These are phyloP conservation scores for Astragalus membranaceus DNA, from an alignment of 306 rosid genomes.

Conservation along the genomic window DNA sequence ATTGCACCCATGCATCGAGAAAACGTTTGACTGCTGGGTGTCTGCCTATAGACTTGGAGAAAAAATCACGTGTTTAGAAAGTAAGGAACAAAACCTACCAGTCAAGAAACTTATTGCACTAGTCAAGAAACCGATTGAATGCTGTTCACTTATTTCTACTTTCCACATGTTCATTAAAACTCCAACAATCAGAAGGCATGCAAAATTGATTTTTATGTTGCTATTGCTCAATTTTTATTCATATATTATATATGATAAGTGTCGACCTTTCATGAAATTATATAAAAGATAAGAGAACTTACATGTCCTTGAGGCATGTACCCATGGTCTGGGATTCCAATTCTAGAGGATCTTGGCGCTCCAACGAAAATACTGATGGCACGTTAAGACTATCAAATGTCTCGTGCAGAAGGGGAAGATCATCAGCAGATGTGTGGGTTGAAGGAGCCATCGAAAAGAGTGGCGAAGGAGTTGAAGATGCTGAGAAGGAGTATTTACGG, in stretches of 20 bases:
- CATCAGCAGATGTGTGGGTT: slow-evolving; percentile 40
- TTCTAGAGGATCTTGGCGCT: slow-evolving; percentile 21
- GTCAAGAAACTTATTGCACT: slow-evolving; percentile 28
- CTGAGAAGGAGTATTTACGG: slow-evolving; percentile 46
- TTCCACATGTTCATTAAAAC: not conserved
- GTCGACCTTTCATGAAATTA: not conserved
- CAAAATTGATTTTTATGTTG: not conserved
- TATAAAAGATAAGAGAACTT: slow-evolving; percentile 23
- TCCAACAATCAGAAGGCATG: not conserved
- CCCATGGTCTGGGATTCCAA: slow-evolving; percentile 27
- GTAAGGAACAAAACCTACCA: slow-evolving; percentile 28
- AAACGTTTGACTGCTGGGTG: slow-evolving; percentile 33
- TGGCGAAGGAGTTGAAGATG: slow-evolving; percentile 53
- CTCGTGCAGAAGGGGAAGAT: slow-evolving; percentile 39
- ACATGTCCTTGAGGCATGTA: slow-evolving; percentile 66
- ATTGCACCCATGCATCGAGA: not conserved
- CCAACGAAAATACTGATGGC: slow-evolving; percentile 50
- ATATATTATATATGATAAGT: not conserved
- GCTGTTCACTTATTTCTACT: not conserved
- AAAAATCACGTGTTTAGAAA: not conserved
- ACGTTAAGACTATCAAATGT: not conserved
- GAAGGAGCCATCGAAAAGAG: slow-evolving; percentile 54
- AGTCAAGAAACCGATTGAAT: no score
- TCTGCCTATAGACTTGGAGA: not conserved
- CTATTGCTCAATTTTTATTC: not conserved